Evolutionary conservation across 306 rosid genomes (phyloP), one percentile per base, ranked within the genome.

Genomic region (Vachellia collinsii): DNA sequence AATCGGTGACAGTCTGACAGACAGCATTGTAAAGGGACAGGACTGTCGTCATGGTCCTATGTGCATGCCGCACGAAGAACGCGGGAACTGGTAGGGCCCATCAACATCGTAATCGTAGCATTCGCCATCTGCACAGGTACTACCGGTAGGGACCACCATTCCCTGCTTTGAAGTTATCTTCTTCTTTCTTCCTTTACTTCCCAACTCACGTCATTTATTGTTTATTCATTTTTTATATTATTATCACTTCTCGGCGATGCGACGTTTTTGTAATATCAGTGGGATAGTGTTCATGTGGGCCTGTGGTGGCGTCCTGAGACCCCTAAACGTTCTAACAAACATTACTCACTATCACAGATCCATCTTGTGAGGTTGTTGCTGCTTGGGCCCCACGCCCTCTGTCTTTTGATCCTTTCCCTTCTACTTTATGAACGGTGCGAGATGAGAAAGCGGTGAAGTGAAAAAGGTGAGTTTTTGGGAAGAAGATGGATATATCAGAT

Each of bases 31-130:
- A 66, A 66, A 66, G 71, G 13, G 71, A 66, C 71, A 66, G 71
- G 13, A 66, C 23, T 66, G 47, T 64, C 43, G 16, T 8, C 46
- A 7, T 4, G 17, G 4, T 53, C 59, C 59, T 6, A 53, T 5
- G 59, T 25, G 38, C 38, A 11, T 5, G 68, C 16, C 5, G 17
- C 51, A 68, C 73, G 73, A 12, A 43, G 38, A 70, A 44, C 74
- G 36, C 74, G 74, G 74, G 74, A 22, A 44, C 51, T 22, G 37
- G 74, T 22, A 3, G 74, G 74, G 6, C 36, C 74, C 74, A 43
- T 4, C 38, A 20, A 43, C 38, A 22, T 22, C 74, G n/a, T 22
- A 5, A 43, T 70, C 73, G 13, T 29, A 9, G 73, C 73, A 42
- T 11, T 41, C 72, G 71, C 51, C 23, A 19, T 68, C 50, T 16